These are phyloP conservation scores for Geotrichum phurueaensis DNA, from an alignment of 1,139 yeast species.

Conservation along the genomic window DNA sequence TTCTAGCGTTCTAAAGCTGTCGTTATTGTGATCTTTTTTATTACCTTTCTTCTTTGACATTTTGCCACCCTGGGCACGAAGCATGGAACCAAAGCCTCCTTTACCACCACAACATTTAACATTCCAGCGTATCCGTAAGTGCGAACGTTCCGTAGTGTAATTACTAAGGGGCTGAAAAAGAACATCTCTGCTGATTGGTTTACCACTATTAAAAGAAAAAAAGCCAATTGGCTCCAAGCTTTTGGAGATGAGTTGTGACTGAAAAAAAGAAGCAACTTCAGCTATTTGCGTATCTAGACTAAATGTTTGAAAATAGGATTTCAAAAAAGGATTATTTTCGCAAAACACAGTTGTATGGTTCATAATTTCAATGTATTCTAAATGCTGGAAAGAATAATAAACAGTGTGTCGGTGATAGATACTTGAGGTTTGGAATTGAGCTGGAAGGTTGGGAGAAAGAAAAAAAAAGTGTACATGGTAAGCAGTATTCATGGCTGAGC, in stretches of 20 bases:
- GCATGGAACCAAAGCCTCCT: conserved; percentile 47
- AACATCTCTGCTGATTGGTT: conserved; percentile 2
- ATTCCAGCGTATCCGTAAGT: conserved; percentile 14
- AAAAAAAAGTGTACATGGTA: not conserved
- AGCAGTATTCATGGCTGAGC: no score
- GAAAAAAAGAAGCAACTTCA: conserved; percentile 3
- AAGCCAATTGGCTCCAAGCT: conserved; percentile 1
- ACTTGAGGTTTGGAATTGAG: not conserved
- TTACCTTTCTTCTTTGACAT: conserved; percentile 32
- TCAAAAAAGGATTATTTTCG: conserved; percentile 3
- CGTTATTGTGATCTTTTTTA: conserved; percentile 28
- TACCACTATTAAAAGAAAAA: conserved; percentile 12
- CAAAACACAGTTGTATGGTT: conserved; percentile 9
- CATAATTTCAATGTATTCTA: not conserved
- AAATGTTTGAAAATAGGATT: conserved; percentile 1
- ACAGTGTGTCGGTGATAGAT: not conserved
- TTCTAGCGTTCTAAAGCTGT: conserved; percentile 37
- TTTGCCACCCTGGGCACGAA: conserved; percentile 39
- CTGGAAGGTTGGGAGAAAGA: not conserved
- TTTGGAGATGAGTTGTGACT: conserved; percentile 4
- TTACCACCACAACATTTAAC: conserved; percentile 39
- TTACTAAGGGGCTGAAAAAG: not conserved
- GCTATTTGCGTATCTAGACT: not conserved
- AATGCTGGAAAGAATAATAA: not conserved
- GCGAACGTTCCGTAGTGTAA: not conserved